Evolutionary conservation across 208 protist genomes (phyloP).

Genomic region (Phytomonas sp.): DNA sequence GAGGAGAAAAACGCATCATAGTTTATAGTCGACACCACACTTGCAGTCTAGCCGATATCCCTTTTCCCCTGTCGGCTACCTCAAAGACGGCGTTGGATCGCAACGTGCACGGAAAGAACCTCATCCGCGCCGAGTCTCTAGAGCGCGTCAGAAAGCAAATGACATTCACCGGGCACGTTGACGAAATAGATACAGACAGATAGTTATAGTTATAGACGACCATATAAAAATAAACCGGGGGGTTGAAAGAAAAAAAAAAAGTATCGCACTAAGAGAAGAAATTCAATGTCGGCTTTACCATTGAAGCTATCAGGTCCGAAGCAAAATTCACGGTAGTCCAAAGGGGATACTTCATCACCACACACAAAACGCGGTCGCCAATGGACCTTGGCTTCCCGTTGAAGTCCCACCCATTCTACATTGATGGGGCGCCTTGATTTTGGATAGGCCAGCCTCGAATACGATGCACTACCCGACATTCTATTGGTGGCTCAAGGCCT

Average conservation of each 20-base stretch:
- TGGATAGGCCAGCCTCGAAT: background rate
- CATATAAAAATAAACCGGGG: constrained; percentile 1
- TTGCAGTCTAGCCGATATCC: background rate
- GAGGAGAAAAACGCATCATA: background rate
- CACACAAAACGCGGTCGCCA: background rate
- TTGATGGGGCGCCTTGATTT: background rate
- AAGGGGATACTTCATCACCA: background rate
- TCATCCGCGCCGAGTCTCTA: background rate
- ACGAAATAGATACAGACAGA: too few species aligned
- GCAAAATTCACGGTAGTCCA: background rate
- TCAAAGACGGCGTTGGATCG: background rate
- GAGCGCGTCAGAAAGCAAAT: background rate
- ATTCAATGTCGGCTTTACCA: background rate
- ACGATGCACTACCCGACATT: background rate
- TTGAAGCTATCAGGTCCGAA: background rate
- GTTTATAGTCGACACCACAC: background rate
- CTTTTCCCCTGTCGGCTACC: background rate
- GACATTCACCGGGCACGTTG: background rate
- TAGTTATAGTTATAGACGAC: constrained; percentile 2
- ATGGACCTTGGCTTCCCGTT: background rate
- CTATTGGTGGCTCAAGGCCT: background rate
- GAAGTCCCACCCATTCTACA: background rate
- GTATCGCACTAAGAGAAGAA: background rate
- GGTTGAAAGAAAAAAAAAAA: background rate
- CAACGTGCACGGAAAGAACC: background rate